Evolutionary conservation across 2,329 filamentous ascomycete genomes (phyloP), one percentile per base, ranked within the genome.

Genomic region (Aureobasidium sp.): DNA sequence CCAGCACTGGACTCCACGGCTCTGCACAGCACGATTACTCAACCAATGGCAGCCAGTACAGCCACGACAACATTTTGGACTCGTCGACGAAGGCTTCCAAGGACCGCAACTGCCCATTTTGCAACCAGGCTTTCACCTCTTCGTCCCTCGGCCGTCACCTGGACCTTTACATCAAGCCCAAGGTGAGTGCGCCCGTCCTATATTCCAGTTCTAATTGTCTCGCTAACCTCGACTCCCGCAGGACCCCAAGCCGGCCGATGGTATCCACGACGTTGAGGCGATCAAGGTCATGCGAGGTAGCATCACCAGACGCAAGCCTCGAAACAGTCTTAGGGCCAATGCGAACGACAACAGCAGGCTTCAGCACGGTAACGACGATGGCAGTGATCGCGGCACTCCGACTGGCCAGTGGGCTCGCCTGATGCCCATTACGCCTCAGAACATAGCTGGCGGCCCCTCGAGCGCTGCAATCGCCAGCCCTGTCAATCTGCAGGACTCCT

Each of bases 91-190:
- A 74, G 63, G 86, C 91, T 20, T 79, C 86, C 67, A 98, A 98
- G 80, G 95, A 98, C 82, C 94, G 93, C 76, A 90, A 85, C 69
- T 98, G 95, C 77, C 93, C 91, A 42, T 98, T 93, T 81, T 98
- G 95, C 78, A 86, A 90, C 54, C 94, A 97, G 78, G 86, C 91
- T 9, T 98, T 98, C 76, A 98, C 95, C 20, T 98, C 95, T 1
- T 97, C 94, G 20, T 97, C 94, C 3, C 88, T 98, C 62, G 95
- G 95, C 58, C 91, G 95, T 53, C 95, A 98, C 80, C 90, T 98
- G 71, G 95, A 98, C 77, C 88, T 97, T 45, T 98, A 97, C 78
- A 95, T 98, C 74, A 95, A 94, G 75, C 91, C 94, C 67, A 97
- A 94, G 63, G 63, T 65, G n/a, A 43, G 47, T 27, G 8, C 18